These are phyloP conservation scores for Endocalyx cinctus DNA, from an alignment of 2,329 filamentous ascomycete species.

Conservation along the genomic window DNA sequence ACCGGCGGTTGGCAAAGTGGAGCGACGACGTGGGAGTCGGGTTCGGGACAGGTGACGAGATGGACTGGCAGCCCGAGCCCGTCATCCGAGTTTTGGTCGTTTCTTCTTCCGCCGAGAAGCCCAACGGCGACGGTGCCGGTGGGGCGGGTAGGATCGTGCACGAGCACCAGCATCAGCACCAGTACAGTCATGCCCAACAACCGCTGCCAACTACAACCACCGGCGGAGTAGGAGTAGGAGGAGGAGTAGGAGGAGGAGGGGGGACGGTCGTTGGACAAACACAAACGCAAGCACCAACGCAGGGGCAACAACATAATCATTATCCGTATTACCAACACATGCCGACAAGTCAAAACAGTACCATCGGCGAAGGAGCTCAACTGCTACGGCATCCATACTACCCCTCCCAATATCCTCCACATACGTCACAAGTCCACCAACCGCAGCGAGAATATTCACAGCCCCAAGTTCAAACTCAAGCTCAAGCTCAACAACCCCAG, in stretches of 20 bases:
- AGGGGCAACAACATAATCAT: no score
- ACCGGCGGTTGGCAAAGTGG: conserved; percentile 15
- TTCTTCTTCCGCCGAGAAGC: neutral
- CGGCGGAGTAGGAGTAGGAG: neutral
- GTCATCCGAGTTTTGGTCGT: conserved; percentile 20
- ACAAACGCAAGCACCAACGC: no score
- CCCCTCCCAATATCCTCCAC: no score
- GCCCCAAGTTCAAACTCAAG: no score
- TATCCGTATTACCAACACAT: no score
- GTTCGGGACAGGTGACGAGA: conserved; percentile 20
- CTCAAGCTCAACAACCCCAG: no score
- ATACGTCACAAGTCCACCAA: no score
- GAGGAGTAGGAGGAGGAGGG: neutral
- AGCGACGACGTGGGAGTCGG: conserved; percentile 21
- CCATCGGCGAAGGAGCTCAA: no score
- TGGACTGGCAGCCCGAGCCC: conserved; percentile 31
- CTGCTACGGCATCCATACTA: no score
- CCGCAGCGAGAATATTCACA: no score
- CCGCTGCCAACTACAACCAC: neutral
- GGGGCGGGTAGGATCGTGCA: neutral
- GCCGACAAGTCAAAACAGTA: no score
- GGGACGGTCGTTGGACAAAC: neutral
- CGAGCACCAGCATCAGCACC: neutral
- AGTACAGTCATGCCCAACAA: neutral
- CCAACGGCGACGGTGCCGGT: neutral